A percentile compares a stretch with the other conserved stretches of the same genome.
Conservation (phyloP, 768 basidiomycete species). For the Russula olivacea region DNA sequence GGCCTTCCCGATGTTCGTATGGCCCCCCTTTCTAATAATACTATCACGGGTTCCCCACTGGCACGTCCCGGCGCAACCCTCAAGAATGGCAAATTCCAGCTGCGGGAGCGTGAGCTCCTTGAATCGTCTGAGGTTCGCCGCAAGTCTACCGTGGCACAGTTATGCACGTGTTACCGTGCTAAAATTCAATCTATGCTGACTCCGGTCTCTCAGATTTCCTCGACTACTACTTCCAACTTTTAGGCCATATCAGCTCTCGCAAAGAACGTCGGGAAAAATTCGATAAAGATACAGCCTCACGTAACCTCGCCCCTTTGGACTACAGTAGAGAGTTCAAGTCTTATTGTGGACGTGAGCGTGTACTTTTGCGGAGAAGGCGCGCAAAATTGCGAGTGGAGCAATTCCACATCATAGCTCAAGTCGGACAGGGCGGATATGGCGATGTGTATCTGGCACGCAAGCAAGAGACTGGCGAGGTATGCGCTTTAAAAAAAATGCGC, state of each 20-base stretch:
- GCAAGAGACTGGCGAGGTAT: slow-evolving; percentile 92
- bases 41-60: slow-evolving; percentile 60
- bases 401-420: slow-evolving; percentile 97
- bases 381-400: slow-evolving; percentile 91
- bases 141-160: slow-evolving; percentile 94
- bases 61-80: slow-evolving; percentile 45
- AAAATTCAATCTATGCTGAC: slow-evolving; percentile 9
- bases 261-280: slow-evolving; percentile 81
- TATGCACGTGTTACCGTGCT: slow-evolving; percentile 55
- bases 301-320: slow-evolving; percentile 50
- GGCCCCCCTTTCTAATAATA: slow-evolving; percentile 51
- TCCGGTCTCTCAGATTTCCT: slow-evolving; percentile 66
- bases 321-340: slow-evolving; percentile 81
- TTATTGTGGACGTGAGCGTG: slow-evolving; percentile 91
- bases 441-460: slow-evolving; percentile 96
- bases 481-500: slow-evolving; percentile 95
- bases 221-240: slow-evolving; percentile 95
- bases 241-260: slow-evolving; percentile 83
- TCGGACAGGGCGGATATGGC: slow-evolving; percentile 98
- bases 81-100: slow-evolving; percentile 49
- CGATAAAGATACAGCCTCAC: slow-evolving; percentile 70
- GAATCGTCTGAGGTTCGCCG: slow-evolving; percentile 85
- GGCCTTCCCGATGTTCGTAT: slow-evolving; percentile 51
- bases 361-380: slow-evolving; percentile 83
- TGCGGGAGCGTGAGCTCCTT: slow-evolving; percentile 83